Evolutionary conservation across 768 basidiomycete genomes (phyloP), one percentile per base, ranked within the genome.

Genomic region (Zangia roseola): DNA sequence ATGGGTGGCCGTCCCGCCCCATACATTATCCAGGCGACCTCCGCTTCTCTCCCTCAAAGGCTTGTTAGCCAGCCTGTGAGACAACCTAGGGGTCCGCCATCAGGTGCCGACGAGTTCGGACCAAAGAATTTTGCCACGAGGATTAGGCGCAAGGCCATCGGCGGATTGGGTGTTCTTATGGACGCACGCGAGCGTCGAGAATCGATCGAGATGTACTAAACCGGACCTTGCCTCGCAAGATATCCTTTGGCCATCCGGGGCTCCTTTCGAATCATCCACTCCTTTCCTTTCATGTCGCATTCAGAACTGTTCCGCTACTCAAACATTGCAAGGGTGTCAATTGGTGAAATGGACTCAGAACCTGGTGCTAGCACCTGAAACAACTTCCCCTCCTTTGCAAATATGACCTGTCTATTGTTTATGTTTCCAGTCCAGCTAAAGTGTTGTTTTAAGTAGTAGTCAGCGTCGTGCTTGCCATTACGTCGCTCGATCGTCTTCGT

Each of bases 71-170:
- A 85, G 62, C 86, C 88, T 52, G 76, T 84, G 45, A 84, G 91
- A 68, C 91, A 93, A 74, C 91, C 91, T 60, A 81, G 84, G 50
- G 91, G 91, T 59, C 91, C 91, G 48, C 91, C 91, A 37, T 87
- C 87, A 20, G 86, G 87, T 62, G 82, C 83, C 55, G 91, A 93
- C 61, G 91, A 93, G 63, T 81, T 93, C 42, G 85, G 86, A 17
- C 86, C 88, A 37, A 86, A 88, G 78, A 93, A 93, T 67, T 93
- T 93, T 74, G 91, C 91, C 7, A 83, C 84, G 31, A 82, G 91
- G 59, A 86, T 89, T 70, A 80, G 90, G 69, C 81, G 88, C 61
- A 82, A 87, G 75, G 90, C 91, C 17, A 87, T 91, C 51, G 88
- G 86, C 28, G 88, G 89, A 23, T 72, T 92, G 43, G 86, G 85